Base-by-base conservation (phyloP, 2,329 filamentous ascomycete species). In the Alternaria incomplexa region DNA sequence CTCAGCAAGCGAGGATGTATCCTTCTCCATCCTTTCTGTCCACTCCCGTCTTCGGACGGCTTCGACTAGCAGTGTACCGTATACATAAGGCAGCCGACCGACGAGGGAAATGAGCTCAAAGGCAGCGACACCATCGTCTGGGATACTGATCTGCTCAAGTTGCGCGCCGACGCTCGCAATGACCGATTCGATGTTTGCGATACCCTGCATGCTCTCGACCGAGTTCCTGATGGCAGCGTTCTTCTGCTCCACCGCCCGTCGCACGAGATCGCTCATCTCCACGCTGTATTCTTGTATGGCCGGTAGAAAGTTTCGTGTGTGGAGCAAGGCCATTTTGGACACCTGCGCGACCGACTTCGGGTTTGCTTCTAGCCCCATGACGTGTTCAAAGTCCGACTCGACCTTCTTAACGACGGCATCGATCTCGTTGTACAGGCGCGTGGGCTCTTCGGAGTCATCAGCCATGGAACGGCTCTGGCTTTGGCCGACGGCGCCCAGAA, bases 21-120 rank as follows among this genome's bases (percentile, higher is more conserved):
- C 96, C 3, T 88, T 87, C 76, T 91, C 93, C 79, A 98, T 91
- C 80, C 97, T 97, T 56, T 97, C 93, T 5, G 73, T 89, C 94
- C 96, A 99, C 80, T 97, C 94, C 32, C 90, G 90, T 22, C 96
- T 90, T 61, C 92, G 88, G 44, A 97, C 88, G 15, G 93, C 91
- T 80, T 99, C 96, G 4, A 93, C 88, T 20, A 97, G 83, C 62
- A 97, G 91, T 3, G 93, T 94, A 0, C 94, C 94, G 77, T 98
- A 99, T 71, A 97, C 89, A 60, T 91, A 90, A 0, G 96, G 96
- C 28, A 98, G 86, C 66, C 94, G 89, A 46, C 94, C 90, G 36
- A 97, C 90, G 22, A 93, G 85, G 17, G 90, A 89, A 22, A 99
- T 85, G 44, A 92, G 87, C 66, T 97, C 91, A 76, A 97, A 94